Evolutionary conservation across 148 eudicot species (phyloP), one percentile per base, ranked within the genome.

Genomic region (Rhododendron vialii): DNA sequence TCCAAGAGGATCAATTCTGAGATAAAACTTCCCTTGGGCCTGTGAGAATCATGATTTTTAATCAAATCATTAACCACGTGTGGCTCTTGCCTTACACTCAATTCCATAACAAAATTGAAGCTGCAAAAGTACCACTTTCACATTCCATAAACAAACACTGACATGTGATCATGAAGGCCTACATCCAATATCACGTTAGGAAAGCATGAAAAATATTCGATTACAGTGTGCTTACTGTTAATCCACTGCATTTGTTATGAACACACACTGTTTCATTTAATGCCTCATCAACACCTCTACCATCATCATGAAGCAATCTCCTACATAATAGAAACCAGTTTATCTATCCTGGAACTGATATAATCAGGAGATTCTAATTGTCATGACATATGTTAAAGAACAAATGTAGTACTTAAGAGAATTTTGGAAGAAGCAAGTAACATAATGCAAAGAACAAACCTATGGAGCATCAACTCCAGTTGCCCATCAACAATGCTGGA

Each of bases 391-490:
- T 67, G 33, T 61, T 79, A 2, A 7, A 71, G 14, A 11, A 3
- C n/a, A 59, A 33, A 80, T 18, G 1, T n/a, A 48, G 48, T 63
- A 82, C 22, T 74, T 38, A 12, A 9, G 22, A 86, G 33, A 86
- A 41, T 82, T 36, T 36, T 50, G 85, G 63, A 55, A 75, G 30
- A 74, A 47, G 73, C 50, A 41, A 69, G 30, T 48, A 50, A 69
- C 76, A 77, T 28, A 36, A 28, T 76, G 80, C 50, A 67, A 57
- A 82, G 38, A 53, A 82, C 30, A 18, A 88, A 97, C 99, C 99
- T 92, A 82, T 97, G 99, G 77, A 97, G 95, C 99, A 97, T 97
- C 88, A 97, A 89, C 91, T 97, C 99, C 87, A 95, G 83, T 86
- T 97, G 93, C 81, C 99, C 99, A 90, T 98, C 99, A 73, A 82